Base-by-base conservation (phyloP, 2,329 filamentous ascomycete genomes). In the Fusarium papillatum region DNA sequence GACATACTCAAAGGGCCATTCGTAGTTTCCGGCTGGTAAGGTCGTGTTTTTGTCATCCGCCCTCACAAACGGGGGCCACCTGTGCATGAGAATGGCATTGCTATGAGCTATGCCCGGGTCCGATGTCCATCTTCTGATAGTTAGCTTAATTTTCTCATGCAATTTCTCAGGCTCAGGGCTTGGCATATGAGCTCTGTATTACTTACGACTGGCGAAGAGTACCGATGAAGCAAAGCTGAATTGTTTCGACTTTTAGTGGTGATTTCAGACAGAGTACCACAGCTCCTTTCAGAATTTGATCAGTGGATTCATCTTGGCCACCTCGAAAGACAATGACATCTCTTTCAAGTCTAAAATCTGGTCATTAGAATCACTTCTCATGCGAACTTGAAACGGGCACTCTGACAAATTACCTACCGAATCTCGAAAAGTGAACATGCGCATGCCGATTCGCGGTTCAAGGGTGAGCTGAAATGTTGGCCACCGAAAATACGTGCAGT, bases 311-410 rank as follows among this genome's bases (percentile, higher is more conserved):
- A 80, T 93, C 88, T 68, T 94, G 91, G 75, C 86, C 89, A 62
- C 94, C 95, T 63, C 94, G 92, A 72, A 96, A 93, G 29, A 96
- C 92, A 67, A 96, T 90, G 70, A 95, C 93, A 78, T 95, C 93
- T 78, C 93, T 92, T 60, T 95, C 93, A 65, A 96, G 89, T 64
- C 94, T 95, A 79, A 7, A 13, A 29, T 29, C 5, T 4, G 4
- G 24, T 5, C 8, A 38, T 75, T 48, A 72, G 66, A 24, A n/a
- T 38, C 10, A 2, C 26, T 8, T n/a, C 7, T 13, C n/a, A 6
- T 3, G 2, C 4, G 11, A 43, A 60, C 13, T 34, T n/a, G 13
- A 22, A 14, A 22, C 53, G n/a, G 53, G 26, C 31, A 69, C 19
- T 26, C 11, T n/a, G 3, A 1, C 53, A 2, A 31, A 29, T 1